Evolutionary conservation across 371 early-diverging fungal genomes (phyloP), one percentile per base, ranked within the genome.

Genomic region (Phascolomyces articulosus): DNA sequence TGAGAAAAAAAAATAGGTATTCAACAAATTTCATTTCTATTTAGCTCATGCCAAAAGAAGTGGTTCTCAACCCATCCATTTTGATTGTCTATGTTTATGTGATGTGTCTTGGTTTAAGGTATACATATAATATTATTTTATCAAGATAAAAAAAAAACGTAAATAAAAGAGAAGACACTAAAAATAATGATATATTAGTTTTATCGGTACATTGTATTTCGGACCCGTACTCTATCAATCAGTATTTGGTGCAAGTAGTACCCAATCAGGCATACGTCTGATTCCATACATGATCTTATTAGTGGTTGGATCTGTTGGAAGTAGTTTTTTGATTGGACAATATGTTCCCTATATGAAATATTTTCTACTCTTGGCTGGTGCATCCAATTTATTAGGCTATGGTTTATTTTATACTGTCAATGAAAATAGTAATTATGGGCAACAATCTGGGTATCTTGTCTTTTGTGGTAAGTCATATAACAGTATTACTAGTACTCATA

Each of bases 201-300:
- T 92, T 64, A 86, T 90, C 55, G 84, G 86, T 20, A 79, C 88
- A 15, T 67, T 92, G 13, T 95, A 90, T 67, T 91, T 90, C 70
- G 79, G 89, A 11, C 87, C 93, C 2, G 49, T 87, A 28, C 85
- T 79, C 41, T 89, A 84, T 74, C 82, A 82, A 56, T 40, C 77
- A 48, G 77, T 78, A 1, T 82, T 71, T 64, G 77, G 72, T n/a
- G 79, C 77, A 2, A 58, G 69, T 34, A 74, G 75, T 49, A 77
- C 72, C 0, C 26, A 58, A 16, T 78, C 82, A 21, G 82, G 82
- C 29, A 51, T 78, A 31, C 77, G 82, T 23, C 66, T 82, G 9
- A 71, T 82, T 31, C 83, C 80, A 2, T 78, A 71, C 38, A 79
- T 83, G 83, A 68, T 66, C 0, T 63, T 71, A 20, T 55, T 81